Evolutionary conservation across 1,284 basidiomycete genomes (phyloP).

Genomic region (Sporisorium exsertum): DNA sequence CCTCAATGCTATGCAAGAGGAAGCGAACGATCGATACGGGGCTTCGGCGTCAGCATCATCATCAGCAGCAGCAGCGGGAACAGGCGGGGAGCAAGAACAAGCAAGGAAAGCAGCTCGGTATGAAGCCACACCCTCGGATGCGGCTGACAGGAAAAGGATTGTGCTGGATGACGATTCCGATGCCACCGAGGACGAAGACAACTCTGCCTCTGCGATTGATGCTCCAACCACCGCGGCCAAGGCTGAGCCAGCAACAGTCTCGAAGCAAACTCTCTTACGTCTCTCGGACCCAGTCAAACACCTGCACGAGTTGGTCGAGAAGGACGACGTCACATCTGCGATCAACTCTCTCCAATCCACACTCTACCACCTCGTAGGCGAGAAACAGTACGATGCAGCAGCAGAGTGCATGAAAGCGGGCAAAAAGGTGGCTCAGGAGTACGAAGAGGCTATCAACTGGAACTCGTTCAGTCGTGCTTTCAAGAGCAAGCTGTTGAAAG

Average conservation of each 20-base stretch:
- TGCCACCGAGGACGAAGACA: slow-evolving; percentile 43
- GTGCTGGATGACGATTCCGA: slow-evolving; percentile 37
- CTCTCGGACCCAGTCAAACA: slow-evolving; percentile 33
- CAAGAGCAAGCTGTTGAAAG: slow-evolving; percentile 24
- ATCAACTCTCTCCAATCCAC: slow-evolving; percentile 45
- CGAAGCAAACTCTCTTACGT: slow-evolving; percentile 9
- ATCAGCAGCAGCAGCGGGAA: neutral
- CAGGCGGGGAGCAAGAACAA: slow-evolving; percentile 1
- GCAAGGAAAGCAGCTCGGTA: slow-evolving; percentile 14
- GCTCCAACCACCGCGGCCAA: neutral
- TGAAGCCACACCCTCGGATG: slow-evolving; percentile 2
- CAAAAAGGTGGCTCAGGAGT: slow-evolving; percentile 41
- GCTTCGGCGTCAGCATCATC: neutral
- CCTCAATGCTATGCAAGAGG: slow-evolving; percentile 30
- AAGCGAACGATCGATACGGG: slow-evolving; percentile 1
- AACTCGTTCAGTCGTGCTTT: slow-evolving; percentile 34
- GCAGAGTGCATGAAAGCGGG: slow-evolving; percentile 27
- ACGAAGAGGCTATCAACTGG: slow-evolving; percentile 53
- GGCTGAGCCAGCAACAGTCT: neutral
- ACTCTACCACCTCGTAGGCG: slow-evolving; percentile 28
- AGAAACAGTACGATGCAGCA: slow-evolving; percentile 27
- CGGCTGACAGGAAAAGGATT: slow-evolving; percentile 8
- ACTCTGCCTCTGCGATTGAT: slow-evolving; percentile 13
- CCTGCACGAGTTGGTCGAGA: slow-evolving; percentile 40
- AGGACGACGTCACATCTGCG: slow-evolving; percentile 44